phyloP scores from a whole-genome alignment of 208 protist genomes.

The Trypanosoma vivax region DNA sequence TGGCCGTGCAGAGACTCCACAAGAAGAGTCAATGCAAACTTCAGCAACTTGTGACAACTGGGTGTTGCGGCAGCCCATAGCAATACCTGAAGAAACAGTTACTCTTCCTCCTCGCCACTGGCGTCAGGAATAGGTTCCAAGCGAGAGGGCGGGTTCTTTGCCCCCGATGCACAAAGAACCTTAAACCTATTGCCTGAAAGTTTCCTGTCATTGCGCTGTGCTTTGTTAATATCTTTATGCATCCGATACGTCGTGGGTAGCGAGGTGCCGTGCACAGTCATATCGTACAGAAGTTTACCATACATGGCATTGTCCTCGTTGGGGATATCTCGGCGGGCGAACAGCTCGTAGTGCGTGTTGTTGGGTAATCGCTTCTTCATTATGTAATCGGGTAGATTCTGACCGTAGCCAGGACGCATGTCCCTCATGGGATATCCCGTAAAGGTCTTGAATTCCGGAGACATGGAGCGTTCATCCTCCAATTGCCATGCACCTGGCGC shows the following conservation, averaged over 20 bases:
- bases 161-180: constrained; percentile 59
- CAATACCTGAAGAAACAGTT: too few species aligned
- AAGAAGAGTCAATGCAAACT: too few species aligned
- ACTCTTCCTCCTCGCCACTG: constrained; percentile 68
- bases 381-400: constrained; percentile 80
- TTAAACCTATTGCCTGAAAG: constrained; percentile 84
- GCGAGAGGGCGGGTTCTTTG: constrained; percentile 73
- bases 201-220: constrained; percentile 87
- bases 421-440: constrained; percentile 82
- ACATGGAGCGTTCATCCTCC: constrained; percentile 88
- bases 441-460: constrained; percentile 85
- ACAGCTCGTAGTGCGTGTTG: constrained; percentile 88
- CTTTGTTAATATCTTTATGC: constrained; percentile 91
- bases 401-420: constrained; percentile 82
- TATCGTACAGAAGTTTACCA: constrained; percentile 84
- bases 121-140: constrained; percentile 82
- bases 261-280: constrained; percentile 81
- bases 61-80: too few species aligned
- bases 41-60: too few species aligned
- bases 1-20: too few species aligned
- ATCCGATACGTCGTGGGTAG: constrained; percentile 82
- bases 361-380: constrained; percentile 87
- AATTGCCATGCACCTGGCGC: constrained; percentile 83
- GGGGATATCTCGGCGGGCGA: constrained; percentile 80
- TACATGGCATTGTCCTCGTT: constrained; percentile 90